phyloP scores from a whole-genome alignment of 306 rosid species.

The Alnus rubra region DNA sequence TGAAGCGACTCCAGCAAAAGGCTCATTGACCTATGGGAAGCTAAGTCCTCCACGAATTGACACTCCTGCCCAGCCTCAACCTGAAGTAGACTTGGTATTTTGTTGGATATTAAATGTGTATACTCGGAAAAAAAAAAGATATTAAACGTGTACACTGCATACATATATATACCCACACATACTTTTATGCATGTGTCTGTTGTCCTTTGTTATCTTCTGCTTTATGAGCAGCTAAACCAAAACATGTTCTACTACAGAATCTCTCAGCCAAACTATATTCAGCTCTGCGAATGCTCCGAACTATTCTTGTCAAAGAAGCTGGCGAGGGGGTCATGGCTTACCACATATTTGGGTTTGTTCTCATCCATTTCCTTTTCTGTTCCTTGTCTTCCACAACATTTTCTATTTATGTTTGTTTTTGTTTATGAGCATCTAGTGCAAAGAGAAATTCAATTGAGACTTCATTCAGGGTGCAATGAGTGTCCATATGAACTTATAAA shows the following conservation, averaged over 20 bases:
- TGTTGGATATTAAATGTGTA: not conserved
- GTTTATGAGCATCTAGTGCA: not conserved
- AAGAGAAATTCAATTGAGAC: not conserved
- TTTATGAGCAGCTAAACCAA: constrained; percentile 12
- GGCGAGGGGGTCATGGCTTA: constrained; percentile 72
- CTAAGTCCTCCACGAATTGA: constrained; percentile 40
- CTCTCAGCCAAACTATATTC: constrained; percentile 70
- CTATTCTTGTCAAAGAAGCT: constrained; percentile 62
- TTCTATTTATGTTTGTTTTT: constrained; percentile 17
- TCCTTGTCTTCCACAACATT: not conserved
- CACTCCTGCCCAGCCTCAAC: constrained; percentile 50
- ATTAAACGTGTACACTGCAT: not conserved
- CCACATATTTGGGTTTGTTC: constrained; percentile 81
- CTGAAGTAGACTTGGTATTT: constrained; percentile 67
- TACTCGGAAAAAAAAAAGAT: not conserved
- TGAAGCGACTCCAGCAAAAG: constrained; percentile 64
- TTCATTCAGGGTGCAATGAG: not conserved
- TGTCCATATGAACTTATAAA: not conserved
- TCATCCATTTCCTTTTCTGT: constrained; percentile 2
- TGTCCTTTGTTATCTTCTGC: constrained; percentile 2
- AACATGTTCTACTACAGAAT: constrained; percentile 44
- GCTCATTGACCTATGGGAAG: constrained; percentile 59
- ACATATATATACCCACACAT: not conserved
- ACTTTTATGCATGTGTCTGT: not conserved
- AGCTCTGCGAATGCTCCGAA: constrained; percentile 72